phyloP scores from a whole-genome alignment of 805 yeast species.

The Ogataea pini region DNA sequence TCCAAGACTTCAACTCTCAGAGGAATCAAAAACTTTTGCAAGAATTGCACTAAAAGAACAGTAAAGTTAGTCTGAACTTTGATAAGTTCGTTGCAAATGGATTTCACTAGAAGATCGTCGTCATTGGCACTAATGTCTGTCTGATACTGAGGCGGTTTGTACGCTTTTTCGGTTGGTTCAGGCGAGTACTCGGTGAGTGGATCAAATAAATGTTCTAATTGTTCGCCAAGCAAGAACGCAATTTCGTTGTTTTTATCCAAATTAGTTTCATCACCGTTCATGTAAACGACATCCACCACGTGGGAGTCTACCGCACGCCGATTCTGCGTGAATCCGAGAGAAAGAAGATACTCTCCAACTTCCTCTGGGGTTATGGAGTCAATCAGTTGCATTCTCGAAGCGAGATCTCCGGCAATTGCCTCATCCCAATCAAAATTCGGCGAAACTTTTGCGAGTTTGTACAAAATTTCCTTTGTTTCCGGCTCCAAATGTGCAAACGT shows the following conservation, averaged over 20 bases:
- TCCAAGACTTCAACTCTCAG: constrained; percentile 68
- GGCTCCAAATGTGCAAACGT: constrained; percentile 60
- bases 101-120: constrained; percentile 40
- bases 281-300: constrained; percentile 74
- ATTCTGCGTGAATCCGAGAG: constrained; percentile 56
- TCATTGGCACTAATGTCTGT: constrained; percentile 21
- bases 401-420: constrained; percentile 78
- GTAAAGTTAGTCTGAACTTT: constrained; percentile 75
- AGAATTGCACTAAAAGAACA: constrained; percentile 65
- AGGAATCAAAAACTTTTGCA: constrained; percentile 80
- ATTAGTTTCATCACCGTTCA: constrained; percentile 30
- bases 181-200: constrained; percentile 92
- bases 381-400: constrained; percentile 61
- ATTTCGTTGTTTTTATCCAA: constrained; percentile 68
- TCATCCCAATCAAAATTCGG: constrained; percentile 63
- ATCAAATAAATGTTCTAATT: constrained; percentile 84
- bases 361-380: constrained; percentile 53
- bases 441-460: constrained; percentile 23
- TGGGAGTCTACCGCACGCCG: constrained; percentile 47
- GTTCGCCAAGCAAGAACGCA: constrained; percentile 79
- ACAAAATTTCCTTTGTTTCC: constrained; percentile 20
- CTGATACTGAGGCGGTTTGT: constrained; percentile 54
- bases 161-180: constrained; percentile 73
- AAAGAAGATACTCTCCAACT: constrained; percentile 57
- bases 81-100: constrained; percentile 67